These are phyloP conservation scores for Cladophialophora chaetospira DNA, from an alignment of 2,329 filamentous ascomycete species.

Conservation along the genomic window DNA sequence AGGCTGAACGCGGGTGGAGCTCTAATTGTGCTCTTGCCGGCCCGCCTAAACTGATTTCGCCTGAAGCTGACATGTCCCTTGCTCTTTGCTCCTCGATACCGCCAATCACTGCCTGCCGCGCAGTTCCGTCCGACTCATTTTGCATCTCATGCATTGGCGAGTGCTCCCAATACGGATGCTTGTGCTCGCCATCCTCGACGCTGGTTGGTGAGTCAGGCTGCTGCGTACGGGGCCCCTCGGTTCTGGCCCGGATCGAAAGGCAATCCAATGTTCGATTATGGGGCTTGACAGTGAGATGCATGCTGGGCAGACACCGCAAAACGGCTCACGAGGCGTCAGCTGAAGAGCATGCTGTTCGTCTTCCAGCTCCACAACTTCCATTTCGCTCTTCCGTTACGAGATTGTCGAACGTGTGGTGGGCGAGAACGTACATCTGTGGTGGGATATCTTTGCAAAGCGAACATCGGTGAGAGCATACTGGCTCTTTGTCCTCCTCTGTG, in stretches of 20 bases:
- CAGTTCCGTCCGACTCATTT: neutral
- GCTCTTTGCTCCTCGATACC: neutral
- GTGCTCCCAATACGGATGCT: neutral
- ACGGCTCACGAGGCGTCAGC: conserved; percentile 6
- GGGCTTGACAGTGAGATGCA: too few relatives aligned
- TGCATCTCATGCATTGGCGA: neutral
- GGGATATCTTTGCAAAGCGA: neutral
- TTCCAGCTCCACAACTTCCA: neutral
- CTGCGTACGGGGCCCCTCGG: neutral
- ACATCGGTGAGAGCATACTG: neutral
- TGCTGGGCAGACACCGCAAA: too few relatives aligned
- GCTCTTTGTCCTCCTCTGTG: neutral
- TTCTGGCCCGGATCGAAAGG: conserved; percentile 13
- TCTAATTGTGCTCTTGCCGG: neutral
- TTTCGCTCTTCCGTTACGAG: neutral
- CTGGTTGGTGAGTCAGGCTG: neutral
- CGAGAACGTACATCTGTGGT: neutral
- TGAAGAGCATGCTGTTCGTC: conserved; percentile 1
- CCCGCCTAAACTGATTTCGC: neutral
- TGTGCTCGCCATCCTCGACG: neutral
- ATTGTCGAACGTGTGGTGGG: neutral
- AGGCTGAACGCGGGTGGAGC: neutral
- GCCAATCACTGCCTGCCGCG: neutral
- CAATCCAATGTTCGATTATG: neutral
- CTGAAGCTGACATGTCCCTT: neutral